phyloP scores from a whole-genome alignment of 768 basidiomycete species.

The Phylloporus rhodoxanthus region DNA sequence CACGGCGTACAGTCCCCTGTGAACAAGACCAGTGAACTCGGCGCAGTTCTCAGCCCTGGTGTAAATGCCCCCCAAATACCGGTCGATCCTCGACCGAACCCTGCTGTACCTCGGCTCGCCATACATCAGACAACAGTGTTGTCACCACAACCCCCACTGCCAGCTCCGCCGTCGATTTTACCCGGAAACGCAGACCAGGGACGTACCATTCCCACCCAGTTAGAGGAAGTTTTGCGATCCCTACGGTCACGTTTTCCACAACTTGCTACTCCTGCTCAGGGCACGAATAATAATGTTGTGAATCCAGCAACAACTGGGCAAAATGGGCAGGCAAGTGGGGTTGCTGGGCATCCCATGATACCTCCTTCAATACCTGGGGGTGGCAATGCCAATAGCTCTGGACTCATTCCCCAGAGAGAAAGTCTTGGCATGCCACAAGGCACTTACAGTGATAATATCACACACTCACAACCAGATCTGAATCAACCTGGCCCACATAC shows the following conservation, averaged over 20 bases:
- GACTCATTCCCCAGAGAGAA: constrained; percentile 1
- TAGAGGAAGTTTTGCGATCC: constrained; percentile 14
- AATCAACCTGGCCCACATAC: constrained; percentile 1
- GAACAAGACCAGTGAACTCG: neutral
- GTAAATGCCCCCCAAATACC: neutral
- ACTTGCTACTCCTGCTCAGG: neutral
- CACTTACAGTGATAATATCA: neutral
- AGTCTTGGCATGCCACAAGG: constrained; percentile 6
- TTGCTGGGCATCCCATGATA: neutral
- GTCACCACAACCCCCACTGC: neutral
- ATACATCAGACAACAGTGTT: neutral
- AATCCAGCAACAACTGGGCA: neutral
- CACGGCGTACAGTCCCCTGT: constrained; percentile 10
- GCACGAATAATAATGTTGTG: neutral
- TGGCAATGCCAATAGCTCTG: neutral
- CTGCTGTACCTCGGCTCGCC: neutral
- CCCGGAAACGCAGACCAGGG: constrained; percentile 4
- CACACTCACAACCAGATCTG: neutral
- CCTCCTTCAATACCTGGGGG: neutral
- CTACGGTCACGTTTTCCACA: constrained; percentile 17
- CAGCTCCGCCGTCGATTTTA: neutral
- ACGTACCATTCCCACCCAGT: neutral
- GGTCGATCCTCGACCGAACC: constrained; percentile 1
- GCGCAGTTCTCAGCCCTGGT: neutral
- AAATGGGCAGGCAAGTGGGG: neutral